phyloP scores from a whole-genome alignment of 2,329 filamentous ascomycete genomes.

The Sporothrix brunneoviolacea region DNA sequence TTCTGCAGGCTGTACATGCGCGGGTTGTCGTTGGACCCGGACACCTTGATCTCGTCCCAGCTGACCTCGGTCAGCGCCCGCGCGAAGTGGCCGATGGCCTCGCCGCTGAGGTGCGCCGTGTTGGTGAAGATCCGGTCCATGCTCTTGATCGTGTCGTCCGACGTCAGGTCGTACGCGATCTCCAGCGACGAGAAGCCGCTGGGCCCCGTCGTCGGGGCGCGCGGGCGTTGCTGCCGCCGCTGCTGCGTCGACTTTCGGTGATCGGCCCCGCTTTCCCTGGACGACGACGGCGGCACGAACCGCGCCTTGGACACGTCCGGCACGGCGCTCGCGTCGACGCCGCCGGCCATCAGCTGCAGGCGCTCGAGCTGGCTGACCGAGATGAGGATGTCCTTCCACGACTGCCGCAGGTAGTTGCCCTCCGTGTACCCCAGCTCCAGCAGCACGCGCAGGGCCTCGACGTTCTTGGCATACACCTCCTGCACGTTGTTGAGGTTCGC shows the following conservation, averaged over 20 bases:
- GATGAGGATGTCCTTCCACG: conserved; percentile 92
- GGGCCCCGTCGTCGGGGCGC: conserved; percentile 52
- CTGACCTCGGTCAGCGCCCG: conserved; percentile 89
- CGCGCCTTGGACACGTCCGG: conserved; percentile 86
- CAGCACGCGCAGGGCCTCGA: conserved; percentile 86
- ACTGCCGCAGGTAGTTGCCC: conserved; percentile 79
- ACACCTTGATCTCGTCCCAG: conserved; percentile 98
- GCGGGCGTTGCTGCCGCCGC: conserved; percentile 38
- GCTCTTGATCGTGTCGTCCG: conserved; percentile 71
- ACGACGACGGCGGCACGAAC: conserved; percentile 53
- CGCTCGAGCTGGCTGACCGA: conserved; percentile 94
- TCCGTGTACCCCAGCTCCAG: conserved; percentile 90
- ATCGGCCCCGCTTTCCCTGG: conserved; percentile 38
- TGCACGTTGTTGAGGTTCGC: conserved; percentile 94
- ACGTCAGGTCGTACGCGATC: conserved; percentile 85
- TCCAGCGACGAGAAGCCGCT: conserved; percentile 61
- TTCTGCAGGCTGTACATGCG: conserved; percentile 97
- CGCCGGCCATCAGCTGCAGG: conserved; percentile 88
- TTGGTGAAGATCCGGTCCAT: conserved; percentile 97
- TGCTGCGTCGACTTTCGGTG: conserved; percentile 61
- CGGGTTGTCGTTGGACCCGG: conserved; percentile 89
- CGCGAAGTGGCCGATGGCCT: conserved; percentile 94
- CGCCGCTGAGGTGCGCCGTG: conserved; percentile 84
- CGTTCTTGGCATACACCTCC: conserved; percentile 92
- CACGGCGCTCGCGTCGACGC: conserved; percentile 85